Base-by-base conservation (phyloP, 1,139 yeast genomes). In the Ashbya aceris region DNA sequence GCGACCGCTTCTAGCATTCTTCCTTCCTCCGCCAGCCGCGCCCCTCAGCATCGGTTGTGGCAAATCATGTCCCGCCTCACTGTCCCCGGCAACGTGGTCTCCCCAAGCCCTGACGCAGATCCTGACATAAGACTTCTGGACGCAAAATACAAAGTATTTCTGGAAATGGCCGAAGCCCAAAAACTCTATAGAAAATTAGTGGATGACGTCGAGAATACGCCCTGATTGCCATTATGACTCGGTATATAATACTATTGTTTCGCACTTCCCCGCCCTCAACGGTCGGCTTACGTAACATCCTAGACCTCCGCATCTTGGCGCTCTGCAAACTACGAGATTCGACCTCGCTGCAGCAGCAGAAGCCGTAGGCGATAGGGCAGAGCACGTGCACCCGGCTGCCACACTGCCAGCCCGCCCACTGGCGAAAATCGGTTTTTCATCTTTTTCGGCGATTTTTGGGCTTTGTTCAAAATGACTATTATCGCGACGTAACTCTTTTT, bases 131-230 rank as follows among this genome's bases (percentile, higher is more conserved):
- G 70, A 54, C 70, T 91, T 48, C 71, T 91, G 58, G 66, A 73
- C 48, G 84, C 80, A 34, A 91, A 91, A 65, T 91, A 86, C 67
- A 73, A 76, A 59, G 76, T 91, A 36, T 87, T 86, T 71, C 69
- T 86, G 49, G 96, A 89, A 57, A 94, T 85, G 74, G 86, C 94
- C 43, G 74, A 69, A 52, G 75, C 81, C 39, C 97, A 91, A 65
- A 80, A 74, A 55, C 75, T 71, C 53, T 91, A 84, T 65, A 74
- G 97, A 61, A 64, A 68, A 26, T 59, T 76, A 65, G 86, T 89
- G 39, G 86, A 81, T 53, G 64, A 64, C 38, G 70, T 77, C 3
- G 85, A 46, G 34, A 39, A 33, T 31, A 11, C 13, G 20, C 35
- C n/a, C 35, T n/a, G 12, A 11, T 11, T 13, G 17, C n/a, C n/a